phyloP scores from a whole-genome alignment of 495 filamentous ascomycete genomes.

The Zalerion maritima region DNA sequence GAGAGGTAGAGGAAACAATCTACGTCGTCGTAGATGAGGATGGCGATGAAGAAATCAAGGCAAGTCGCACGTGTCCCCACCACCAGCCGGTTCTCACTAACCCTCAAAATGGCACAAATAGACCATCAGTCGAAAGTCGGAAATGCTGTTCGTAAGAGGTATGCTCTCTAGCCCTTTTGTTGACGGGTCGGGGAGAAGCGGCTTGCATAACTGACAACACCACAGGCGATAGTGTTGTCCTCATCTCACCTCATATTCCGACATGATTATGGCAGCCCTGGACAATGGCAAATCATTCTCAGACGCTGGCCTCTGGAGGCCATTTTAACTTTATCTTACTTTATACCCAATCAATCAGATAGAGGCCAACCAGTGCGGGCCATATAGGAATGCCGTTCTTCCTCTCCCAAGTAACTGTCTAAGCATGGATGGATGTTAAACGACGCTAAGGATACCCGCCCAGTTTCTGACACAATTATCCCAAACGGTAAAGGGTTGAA shows the following conservation, averaged over 20 bases:
- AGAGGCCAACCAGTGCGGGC: too few species aligned
- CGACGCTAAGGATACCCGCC: too few species aligned
- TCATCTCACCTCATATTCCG: slow-evolving; percentile 65
- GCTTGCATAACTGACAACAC: slow-evolving; percentile 16
- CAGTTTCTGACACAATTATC: too few species aligned
- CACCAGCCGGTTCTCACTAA: slow-evolving; percentile 3
- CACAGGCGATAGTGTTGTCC: slow-evolving; percentile 84
- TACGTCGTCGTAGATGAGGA: slow-evolving; percentile 88
- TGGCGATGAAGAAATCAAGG: slow-evolving; percentile 42
- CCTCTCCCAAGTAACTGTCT: too few species aligned
- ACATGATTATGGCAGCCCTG: slow-evolving; percentile 11
- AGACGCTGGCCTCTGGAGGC: too few species aligned
- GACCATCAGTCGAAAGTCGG: slow-evolving; percentile 90
- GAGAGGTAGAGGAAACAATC: slow-evolving; percentile 93
- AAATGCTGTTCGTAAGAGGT: slow-evolving; percentile 99
- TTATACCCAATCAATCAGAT: too few species aligned
- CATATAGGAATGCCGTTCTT: too few species aligned
- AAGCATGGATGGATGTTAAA: too few species aligned
- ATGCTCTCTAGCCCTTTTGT: slow-evolving; percentile 13
- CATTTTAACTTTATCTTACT: too few species aligned
- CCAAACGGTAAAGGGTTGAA: too few species aligned
- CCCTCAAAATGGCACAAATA: slow-evolving; percentile 17
- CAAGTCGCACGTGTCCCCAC: slow-evolving; percentile 2
- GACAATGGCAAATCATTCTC: too few species aligned
- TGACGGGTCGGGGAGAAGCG: not conserved